Conservation (phyloP, 495 filamentous ascomycete species). For the Penicillium lagena region DNA sequence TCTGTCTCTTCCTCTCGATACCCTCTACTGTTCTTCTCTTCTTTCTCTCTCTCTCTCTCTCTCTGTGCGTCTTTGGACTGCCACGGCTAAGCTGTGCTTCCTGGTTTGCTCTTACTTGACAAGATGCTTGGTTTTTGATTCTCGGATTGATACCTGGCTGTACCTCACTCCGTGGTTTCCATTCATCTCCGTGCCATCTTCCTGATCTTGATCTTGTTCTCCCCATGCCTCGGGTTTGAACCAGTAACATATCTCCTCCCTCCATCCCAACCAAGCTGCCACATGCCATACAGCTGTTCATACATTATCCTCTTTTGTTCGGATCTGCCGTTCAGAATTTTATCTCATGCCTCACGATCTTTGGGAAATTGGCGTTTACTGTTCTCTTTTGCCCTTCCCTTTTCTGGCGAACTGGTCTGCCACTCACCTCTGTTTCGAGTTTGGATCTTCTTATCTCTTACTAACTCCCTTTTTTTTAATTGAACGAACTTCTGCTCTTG, state of each 20-base stretch:
- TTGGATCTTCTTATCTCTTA: not conserved
- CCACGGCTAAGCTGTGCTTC: not conserved
- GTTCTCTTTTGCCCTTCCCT: not conserved
- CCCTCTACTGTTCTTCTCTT: constrained; percentile 1
- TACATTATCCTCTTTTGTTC: too few species aligned
- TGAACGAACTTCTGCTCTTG: constrained; percentile 5
- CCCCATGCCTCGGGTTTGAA: too few species aligned
- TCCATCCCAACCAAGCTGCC: too few species aligned
- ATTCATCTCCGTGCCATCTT: not conserved
- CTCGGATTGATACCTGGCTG: not conserved
- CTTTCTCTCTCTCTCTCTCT: not conserved
- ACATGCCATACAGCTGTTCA: too few species aligned
- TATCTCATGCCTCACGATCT: constrained; percentile 25
- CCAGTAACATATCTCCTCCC: too few species aligned
- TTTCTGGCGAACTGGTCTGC: constrained; percentile 8
- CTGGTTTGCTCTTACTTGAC: not conserved
- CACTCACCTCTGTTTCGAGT: constrained; percentile 4
- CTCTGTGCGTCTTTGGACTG: not conserved
- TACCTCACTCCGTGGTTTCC: not conserved
- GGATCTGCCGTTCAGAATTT: constrained; percentile 3
- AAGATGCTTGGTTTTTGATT: not conserved
- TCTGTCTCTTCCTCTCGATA: not conserved
- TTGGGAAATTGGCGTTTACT: constrained; percentile 19
- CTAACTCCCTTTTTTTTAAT: constrained; percentile 5
- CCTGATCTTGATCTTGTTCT: too few species aligned